These are phyloP conservation scores for Euphorbia celastroides DNA, from an alignment of 441 rosid species.

Conservation along the genomic window DNA sequence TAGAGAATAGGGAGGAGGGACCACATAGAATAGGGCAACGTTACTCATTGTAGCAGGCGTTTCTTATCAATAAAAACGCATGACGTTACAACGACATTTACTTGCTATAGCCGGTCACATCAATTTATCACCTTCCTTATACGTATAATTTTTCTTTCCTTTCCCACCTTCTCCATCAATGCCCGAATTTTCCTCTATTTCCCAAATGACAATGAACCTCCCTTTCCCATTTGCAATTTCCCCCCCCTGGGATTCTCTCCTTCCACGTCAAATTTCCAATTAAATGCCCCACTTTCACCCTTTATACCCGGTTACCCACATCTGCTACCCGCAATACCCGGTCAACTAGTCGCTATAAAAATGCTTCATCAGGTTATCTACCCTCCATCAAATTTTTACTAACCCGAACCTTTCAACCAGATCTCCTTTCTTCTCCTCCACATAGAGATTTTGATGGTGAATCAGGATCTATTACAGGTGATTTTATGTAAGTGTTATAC, in stretches of 20 bases:
- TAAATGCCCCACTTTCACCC: not conserved
- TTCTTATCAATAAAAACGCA: too few relatives aligned
- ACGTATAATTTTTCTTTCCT: too few relatives aligned
- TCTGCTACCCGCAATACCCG: slow-evolving; percentile 15
- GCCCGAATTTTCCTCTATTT: not conserved
- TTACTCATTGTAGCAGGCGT: too few relatives aligned
- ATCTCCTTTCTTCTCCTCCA: not conserved
- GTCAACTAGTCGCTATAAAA: slow-evolving; percentile 11
- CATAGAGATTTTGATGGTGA: too few relatives aligned
- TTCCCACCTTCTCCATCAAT: too few relatives aligned
- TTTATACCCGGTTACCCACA: slow-evolving; percentile 13
- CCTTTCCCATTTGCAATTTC: not conserved
- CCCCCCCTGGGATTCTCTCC: not conserved
- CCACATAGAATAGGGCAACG: too few relatives aligned
- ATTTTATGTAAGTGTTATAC: too few relatives aligned
- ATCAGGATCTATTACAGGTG: too few relatives aligned
- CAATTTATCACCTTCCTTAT: too few relatives aligned
- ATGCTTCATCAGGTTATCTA: not conserved
- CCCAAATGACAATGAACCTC: slow-evolving; percentile 4
- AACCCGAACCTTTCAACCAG: not conserved
- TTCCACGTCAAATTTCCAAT: slow-evolving; percentile 8
- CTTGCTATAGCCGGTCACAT: too few relatives aligned
- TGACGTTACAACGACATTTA: too few relatives aligned
- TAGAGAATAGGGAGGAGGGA: too few relatives aligned
- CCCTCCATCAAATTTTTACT: not conserved